phyloP scores from a whole-genome alignment of 768 basidiomycete genomes.

The Lactarius hatsudake region DNA sequence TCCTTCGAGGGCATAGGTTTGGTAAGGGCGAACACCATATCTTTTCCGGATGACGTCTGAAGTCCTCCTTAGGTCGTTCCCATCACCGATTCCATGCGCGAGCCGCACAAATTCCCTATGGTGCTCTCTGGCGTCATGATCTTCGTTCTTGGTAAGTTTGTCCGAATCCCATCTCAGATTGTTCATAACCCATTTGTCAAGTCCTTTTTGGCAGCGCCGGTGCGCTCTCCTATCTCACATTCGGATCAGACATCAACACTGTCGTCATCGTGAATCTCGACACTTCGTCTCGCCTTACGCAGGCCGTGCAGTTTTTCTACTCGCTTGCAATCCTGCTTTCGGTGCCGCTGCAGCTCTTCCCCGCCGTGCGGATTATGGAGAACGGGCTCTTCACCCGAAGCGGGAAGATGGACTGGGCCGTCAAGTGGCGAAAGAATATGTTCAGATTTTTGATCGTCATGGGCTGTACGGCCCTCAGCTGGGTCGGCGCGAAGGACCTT shows the following conservation, averaged over 20 bases:
- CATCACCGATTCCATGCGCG: slow-evolving; percentile 95
- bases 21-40: slow-evolving; percentile 42
- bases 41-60: background rate
- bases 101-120: slow-evolving; percentile 88
- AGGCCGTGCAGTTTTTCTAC: slow-evolving; percentile 86
- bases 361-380: slow-evolving; percentile 95
- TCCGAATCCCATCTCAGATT: slow-evolving; percentile 2
- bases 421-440: slow-evolving; percentile 98
- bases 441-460: slow-evolving; percentile 74
- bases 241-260: slow-evolving; percentile 83
- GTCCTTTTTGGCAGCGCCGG: slow-evolving; percentile 89
- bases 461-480: slow-evolving; percentile 78
- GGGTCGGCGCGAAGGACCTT: slow-evolving; percentile 80
- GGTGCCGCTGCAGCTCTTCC: slow-evolving; percentile 94
- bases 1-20: slow-evolving; percentile 98
- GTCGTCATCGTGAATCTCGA: slow-evolving; percentile 96
- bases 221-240: slow-evolving; percentile 81
- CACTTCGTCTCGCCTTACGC: slow-evolving; percentile 77
- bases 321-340: slow-evolving; percentile 92
- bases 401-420: slow-evolving; percentile 73
- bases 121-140: slow-evolving; percentile 90
- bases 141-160: slow-evolving; percentile 61
- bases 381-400: slow-evolving; percentile 88
- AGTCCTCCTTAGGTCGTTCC: slow-evolving; percentile 66
- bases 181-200: slow-evolving; percentile 30